Base-by-base conservation (phyloP, 805 yeast genomes). In the Kregervanrija pseudodelftensis region DNA sequence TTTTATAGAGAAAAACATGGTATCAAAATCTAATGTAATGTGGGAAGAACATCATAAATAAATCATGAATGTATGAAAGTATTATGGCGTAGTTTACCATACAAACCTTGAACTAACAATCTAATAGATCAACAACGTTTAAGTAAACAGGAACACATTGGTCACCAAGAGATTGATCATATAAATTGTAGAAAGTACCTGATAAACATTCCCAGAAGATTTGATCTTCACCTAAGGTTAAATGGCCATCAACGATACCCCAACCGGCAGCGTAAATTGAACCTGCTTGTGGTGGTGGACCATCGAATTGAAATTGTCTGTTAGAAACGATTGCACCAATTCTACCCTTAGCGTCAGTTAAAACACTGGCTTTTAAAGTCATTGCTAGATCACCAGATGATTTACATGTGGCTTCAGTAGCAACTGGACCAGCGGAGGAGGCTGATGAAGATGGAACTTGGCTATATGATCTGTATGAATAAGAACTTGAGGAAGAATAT, bases 261-360 rank as follows among this genome's bases (percentile, higher is more conserved):
- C 77, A 72, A 48, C 77, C 77, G 43, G 69, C 72, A 54, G 78
- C 77, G 56, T 71, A 69, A 48, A 71, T 70, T 44, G 77, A 67
- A 62, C 77, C 77, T 42, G 76, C 80, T 65, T 77, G 82, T 51
- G 81, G 81, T 63, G 79, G 77, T 42, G 81, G 81, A 56, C 81
- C 82, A 57, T 77, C 82, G 56, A 77, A 77, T 65, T 77, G 82
- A 76, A 77, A 76, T 65, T 77, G 82, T 66, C 77, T 68, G 76
- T 74, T 74, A 47, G 80, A 74, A 51, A 76, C 81, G 61, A 76
- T 75, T 39, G 80, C 72, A 55, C 81, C 81, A 46, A 76, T 65
- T 70, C 81, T 73, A 42, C 74, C 74, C 48, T 61, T 51, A 16
- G 71, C 53, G 54, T 76, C 81, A 14, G 57, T 69, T 54, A 76